These are phyloP conservation scores for Rhynchospora breviuscula DNA, from an alignment of 176 grass and related monocot genomes.

Conservation along the genomic window DNA sequence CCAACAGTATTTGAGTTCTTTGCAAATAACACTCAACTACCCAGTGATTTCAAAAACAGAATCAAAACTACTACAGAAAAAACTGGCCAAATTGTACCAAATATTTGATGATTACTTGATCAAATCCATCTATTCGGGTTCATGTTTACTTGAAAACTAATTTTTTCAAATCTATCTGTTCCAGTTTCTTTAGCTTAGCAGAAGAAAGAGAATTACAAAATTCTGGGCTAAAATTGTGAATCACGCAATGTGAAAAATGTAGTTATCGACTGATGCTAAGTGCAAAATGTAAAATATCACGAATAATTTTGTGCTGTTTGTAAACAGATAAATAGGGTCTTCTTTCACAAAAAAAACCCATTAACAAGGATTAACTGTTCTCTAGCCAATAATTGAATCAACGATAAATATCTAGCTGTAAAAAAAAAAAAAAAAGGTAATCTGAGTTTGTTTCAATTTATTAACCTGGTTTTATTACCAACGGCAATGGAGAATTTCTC, in stretches of 20 bases:
- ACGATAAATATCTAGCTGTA: background rate
- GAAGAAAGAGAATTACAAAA: background rate
- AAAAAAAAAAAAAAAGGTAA: background rate
- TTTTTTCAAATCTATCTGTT: background rate
- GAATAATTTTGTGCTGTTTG: background rate
- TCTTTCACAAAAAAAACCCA: background rate
- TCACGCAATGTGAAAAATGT: too few relatives aligned
- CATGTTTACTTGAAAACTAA: background rate
- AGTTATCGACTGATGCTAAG: background rate
- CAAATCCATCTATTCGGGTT: background rate
- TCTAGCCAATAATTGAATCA: background rate
- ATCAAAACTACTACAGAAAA: background rate
- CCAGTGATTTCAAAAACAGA: background rate
- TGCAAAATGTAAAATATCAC: background rate
- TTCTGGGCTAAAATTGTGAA: background rate
- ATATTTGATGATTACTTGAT: background rate
- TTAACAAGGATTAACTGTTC: background rate
- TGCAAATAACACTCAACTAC: background rate
- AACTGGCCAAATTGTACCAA: background rate
- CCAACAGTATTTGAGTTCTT: background rate
- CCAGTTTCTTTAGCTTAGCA: background rate
- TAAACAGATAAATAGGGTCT: background rate
- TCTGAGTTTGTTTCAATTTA: background rate
- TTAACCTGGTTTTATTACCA: constrained; percentile 64
- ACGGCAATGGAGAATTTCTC: constrained; percentile 39